Conservation (phyloP, 1,139 yeast genomes). For the Suhomyces atakaporum region DNA sequence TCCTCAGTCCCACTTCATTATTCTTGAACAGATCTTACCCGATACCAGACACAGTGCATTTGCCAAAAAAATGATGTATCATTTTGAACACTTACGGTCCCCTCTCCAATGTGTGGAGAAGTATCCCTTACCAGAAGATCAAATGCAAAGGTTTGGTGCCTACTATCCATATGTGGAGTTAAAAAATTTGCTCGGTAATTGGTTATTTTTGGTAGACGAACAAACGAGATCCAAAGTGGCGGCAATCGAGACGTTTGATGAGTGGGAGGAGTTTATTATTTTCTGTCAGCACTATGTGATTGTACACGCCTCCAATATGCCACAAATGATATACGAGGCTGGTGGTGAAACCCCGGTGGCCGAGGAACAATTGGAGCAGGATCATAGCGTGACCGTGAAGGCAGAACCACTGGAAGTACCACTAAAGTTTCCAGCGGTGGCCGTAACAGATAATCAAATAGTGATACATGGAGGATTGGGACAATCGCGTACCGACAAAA, state of each 20-base stretch:
- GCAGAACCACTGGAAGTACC: conserved; percentile 26
- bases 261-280: conserved; percentile 77
- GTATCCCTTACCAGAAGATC: conserved; percentile 56
- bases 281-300: conserved; percentile 78
- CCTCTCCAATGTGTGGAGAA: conserved; percentile 67
- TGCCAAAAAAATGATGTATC: conserved; percentile 73
- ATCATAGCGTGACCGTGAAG: conserved; percentile 12
- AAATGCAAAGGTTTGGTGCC: conserved; percentile 48
- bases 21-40: conserved; percentile 75
- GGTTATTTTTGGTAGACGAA: conserved; percentile 48
- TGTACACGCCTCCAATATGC: conserved; percentile 59
- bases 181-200: conserved; percentile 57
- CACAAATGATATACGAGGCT: conserved; percentile 8
- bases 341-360: conserved; percentile 1
- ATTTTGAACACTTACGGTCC: conserved; percentile 66
- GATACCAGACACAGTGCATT: conserved; percentile 64
- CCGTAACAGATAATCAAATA: conserved; percentile 23
- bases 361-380: conserved; percentile 4
- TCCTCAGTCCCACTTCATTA: conserved; percentile 59
- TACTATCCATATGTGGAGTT: conserved; percentile 53
- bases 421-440: conserved; percentile 52
- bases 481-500: conserved; percentile 40
- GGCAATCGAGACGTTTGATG: conserved; percentile 71
- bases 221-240: conserved; percentile 47
- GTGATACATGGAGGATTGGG: conserved; percentile 58